These are phyloP conservation scores for Phlebiopsis flavidoalba DNA, from an alignment of 768 basidiomycete genomes.

Conservation along the genomic window DNA sequence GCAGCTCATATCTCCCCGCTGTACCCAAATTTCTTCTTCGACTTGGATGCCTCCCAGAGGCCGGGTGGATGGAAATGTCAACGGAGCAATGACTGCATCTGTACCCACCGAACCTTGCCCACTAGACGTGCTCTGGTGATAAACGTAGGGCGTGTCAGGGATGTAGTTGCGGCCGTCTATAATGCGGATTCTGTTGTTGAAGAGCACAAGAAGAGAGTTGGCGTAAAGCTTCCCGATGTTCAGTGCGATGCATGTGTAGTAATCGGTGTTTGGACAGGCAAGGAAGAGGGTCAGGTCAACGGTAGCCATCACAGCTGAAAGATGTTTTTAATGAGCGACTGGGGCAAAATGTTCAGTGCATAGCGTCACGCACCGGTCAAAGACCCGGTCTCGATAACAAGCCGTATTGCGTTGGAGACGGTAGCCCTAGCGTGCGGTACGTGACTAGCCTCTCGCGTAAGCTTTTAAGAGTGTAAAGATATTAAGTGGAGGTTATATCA, in stretches of 20 bases:
- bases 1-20: no score
- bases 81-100: no score
- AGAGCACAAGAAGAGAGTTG: conserved; percentile 3
- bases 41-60: no score
- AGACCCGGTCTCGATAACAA: conserved; percentile 5
- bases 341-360: no score
- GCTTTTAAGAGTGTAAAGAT: not conserved
- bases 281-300: not conserved
- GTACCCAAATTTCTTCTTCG: no score
- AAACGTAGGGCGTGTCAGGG: not conserved
- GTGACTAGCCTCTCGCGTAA: not conserved
- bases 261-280: not conserved
- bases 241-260: not conserved
- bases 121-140: not conserved
- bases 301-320: not conserved
- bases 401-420: not conserved
- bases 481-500: no score
- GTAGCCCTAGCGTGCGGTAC: not conserved
- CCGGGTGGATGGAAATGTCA: no score
- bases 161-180: not conserved
- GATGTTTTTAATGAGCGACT: no score
- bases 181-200: conserved; percentile 5
- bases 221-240: conserved; percentile 5
- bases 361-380: not conserved
- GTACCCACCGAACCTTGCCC: no score